Base-by-base conservation (phyloP, 2,329 filamentous ascomycete genomes). In the Ophiobolus disseminans region DNA sequence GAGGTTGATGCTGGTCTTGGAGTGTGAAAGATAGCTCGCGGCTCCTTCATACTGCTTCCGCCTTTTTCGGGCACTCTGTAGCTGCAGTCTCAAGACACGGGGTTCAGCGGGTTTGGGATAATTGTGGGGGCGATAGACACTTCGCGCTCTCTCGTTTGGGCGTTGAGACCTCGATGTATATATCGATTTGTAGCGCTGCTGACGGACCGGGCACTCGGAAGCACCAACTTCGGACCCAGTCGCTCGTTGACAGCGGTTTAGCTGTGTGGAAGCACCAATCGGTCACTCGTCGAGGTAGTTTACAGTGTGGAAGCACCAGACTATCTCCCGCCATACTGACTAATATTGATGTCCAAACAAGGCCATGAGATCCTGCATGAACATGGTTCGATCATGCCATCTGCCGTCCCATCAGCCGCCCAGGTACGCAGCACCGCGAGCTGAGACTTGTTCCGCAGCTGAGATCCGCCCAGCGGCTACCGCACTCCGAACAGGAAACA, bases 391-490 rank as follows among this genome's bases (percentile, higher is more conserved):
- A 16, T 47, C 40, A 17, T 45, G 40, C 21, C 20, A 26, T 35
- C n/a, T 13, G 37, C 30, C 35, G 40, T 47, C 19, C 38, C 42
- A 39, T 30, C 23, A 40, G 23, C 20, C n/a, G 25, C n/a, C 23
- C 41, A 44, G 41, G 41, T 44, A 38, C 43, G 21, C 11, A 25
- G 11, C 13, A n/a, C n/a, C n/a, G 28, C 4, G 28, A 10, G 22
- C 45, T 46, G 41, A 49, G 28, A 46, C 45, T 39, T 49, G 50
- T 48, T 41, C 37, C 37, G 45, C 7, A 41, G 22, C 25, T 30
- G 17, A 26, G 31, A 22, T 47, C 44, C 45, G 40, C 40, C 28
- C 40, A 48, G 44, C 44, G 41, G 40, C 45, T 47, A 52, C 11
- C n/a, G 20, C 10, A 13, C 22, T 13, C 37, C 19, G 16, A 53